Percentiles rank a stretch among this genome's conserved stretches.
phyloP scores from a whole-genome alignment of 345 rosid genomes.

The Alliaria petiolata region DNA sequence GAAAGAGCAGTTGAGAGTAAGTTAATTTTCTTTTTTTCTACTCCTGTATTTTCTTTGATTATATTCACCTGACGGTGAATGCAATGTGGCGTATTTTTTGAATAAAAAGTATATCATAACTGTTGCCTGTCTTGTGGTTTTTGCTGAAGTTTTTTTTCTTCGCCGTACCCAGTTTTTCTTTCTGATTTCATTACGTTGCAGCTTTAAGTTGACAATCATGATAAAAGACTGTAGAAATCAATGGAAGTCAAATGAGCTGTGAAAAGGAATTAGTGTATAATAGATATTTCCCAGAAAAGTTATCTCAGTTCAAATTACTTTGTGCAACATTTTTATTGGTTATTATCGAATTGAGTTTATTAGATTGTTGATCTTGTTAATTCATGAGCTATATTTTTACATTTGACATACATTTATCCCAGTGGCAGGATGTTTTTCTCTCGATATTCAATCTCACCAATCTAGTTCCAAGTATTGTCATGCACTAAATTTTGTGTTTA shows the following conservation, averaged over 20 bases:
- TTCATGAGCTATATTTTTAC: neutral
- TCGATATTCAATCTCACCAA: neutral
- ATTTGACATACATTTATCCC: neutral
- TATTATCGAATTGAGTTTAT: neutral
- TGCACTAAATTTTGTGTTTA: neutral
- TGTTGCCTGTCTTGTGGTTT: neutral
- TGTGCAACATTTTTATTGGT: too few relatives aligned
- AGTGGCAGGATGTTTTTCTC: neutral
- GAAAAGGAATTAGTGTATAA: neutral
- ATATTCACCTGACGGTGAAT: neutral
- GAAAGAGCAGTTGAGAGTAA: conserved; percentile 79
- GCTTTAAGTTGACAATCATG: neutral
- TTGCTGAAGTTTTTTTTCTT: too few relatives aligned
- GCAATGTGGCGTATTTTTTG: neutral
- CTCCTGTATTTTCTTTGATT: neutral
- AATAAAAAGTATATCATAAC: neutral
- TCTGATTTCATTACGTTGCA: neutral
- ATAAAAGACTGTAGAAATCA: neutral
- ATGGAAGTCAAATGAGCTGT: neutral
- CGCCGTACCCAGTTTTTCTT: neutral
- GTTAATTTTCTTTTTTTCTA: conserved; percentile 24
- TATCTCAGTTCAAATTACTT: too few relatives aligned
- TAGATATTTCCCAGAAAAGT: too few relatives aligned
- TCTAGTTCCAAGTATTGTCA: neutral
- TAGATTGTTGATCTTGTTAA: neutral